A percentile compares a stretch with the other conserved stretches of the same genome.
phyloP scores from a whole-genome alignment of 768 basidiomycete species.

The Tylopilus felleus region DNA sequence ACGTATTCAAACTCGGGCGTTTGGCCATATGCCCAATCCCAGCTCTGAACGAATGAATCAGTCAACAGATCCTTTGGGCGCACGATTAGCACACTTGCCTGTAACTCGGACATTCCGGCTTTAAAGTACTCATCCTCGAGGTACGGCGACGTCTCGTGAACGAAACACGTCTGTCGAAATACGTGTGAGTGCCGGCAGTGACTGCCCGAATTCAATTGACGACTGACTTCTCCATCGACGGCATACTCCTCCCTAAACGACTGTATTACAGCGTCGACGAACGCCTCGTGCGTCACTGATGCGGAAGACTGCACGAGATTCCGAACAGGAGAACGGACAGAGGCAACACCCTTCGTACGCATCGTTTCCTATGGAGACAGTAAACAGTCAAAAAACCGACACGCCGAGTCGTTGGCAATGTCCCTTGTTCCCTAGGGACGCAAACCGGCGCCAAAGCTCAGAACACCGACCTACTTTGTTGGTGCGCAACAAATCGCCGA shows the following conservation, averaged over 20 bases:
- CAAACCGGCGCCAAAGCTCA: neutral
- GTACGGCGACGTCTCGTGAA: slow-evolving; percentile 47
- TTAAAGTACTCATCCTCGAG: slow-evolving; percentile 56
- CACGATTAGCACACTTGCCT: slow-evolving; percentile 39
- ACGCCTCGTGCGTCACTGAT: slow-evolving; percentile 60
- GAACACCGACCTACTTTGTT: slow-evolving; percentile 49
- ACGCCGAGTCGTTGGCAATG: neutral
- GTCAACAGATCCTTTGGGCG: neutral
- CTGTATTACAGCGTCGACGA: slow-evolving; percentile 62
- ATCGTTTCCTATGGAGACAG: slow-evolving; percentile 59
- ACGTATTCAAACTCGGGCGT: slow-evolving; percentile 89
- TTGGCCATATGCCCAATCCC: slow-evolving; percentile 93
- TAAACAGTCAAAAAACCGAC: neutral
- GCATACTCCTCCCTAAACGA: slow-evolving; percentile 66
- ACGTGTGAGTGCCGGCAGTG: neutral
- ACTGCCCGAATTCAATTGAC: neutral
- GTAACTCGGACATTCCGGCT: slow-evolving; percentile 69
- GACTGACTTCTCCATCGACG: slow-evolving; percentile 28
- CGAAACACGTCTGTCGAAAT: slow-evolving; percentile 35
- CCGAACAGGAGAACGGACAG: slow-evolving; percentile 89
- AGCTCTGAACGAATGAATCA: slow-evolving; percentile 50
- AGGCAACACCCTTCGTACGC: slow-evolving; percentile 81
- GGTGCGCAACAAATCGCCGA: slow-evolving; percentile 69
- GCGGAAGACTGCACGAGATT: slow-evolving; percentile 63
- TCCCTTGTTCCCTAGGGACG: neutral